Evolutionary conservation across 139 green algal genomes (phyloP).

Genomic region (Edaphochlamys debaryana): DNA sequence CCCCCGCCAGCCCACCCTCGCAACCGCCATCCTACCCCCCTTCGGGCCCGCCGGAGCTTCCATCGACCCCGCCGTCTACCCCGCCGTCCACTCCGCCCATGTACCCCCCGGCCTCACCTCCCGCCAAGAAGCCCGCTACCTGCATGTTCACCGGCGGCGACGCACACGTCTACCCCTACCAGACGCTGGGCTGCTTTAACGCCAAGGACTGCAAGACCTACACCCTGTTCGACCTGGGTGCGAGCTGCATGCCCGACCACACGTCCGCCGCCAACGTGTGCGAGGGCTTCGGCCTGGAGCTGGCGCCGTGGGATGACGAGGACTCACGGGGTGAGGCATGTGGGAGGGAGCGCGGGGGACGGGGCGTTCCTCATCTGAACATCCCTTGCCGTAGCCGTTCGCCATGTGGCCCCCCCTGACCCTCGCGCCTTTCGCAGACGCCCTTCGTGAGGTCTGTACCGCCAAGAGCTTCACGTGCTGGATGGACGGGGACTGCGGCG

Average conservation of each 20-base stretch:
- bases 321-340: neutral
- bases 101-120: no score
- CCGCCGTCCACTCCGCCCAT: no score
- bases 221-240: neutral
- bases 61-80: no score
- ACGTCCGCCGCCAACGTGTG: neutral
- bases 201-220: neutral
- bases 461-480: neutral
- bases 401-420: neutral
- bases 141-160: no score
- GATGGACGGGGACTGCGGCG: no score
- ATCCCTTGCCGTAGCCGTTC: no score
- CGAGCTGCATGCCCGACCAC: neutral
- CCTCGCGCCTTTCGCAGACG: neutral
- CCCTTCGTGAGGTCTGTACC: neutral
- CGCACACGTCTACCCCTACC: neutral
- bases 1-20: no score
- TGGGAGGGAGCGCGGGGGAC: neutral
- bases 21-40: no score
- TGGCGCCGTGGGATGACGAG: neutral
- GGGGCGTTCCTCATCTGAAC: no score
- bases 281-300: neutral
- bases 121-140: no score
- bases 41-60: no score
- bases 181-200: neutral